These are phyloP conservation scores for Medicago truncatula DNA, from an alignment of 306 rosid species.

Conservation along the genomic window MtrunA17r5.0-ANR NC_053044.1:4155501-4156000, in stretches of 20 bases:
- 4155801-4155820: background rate
- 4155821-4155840: background rate
- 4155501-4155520: too few species aligned
- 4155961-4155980: slow-evolving; percentile 45
- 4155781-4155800: background rate
- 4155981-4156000: slow-evolving; percentile 41
- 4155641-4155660: background rate
- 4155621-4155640: background rate
- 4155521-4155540: background rate
- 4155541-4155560: background rate
- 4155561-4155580: background rate
- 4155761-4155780: background rate
- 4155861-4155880: background rate
- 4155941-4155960: slow-evolving; percentile 30
- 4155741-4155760: background rate
- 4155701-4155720: background rate
- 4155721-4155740: background rate
- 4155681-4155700: background rate
- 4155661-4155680: background rate
- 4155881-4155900: background rate
- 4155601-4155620: background rate
- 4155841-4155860: background rate
- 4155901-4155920: slow-evolving; percentile 41
- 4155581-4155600: background rate
- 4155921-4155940: slow-evolving; percentile 9